Evolutionary conservation across 75 land plant species (phyloP), one percentile per base, ranked within the genome.

Genomic region (Picea glauca): DNA sequence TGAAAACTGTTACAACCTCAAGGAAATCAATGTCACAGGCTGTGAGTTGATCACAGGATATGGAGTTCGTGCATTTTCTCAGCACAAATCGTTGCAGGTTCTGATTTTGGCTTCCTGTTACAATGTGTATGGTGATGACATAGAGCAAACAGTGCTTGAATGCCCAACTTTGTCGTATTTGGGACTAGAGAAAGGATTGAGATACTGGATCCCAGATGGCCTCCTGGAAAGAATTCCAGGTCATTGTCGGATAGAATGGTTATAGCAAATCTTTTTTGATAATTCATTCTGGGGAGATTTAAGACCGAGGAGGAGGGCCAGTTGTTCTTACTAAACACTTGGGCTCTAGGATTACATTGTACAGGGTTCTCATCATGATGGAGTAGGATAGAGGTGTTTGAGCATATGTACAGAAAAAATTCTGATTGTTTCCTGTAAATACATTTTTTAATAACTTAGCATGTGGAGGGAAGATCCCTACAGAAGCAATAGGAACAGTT

Each of bases 1-100:
- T 23, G 62, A 81, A 32, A 74, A 63, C 31, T 83, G 84, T 40
- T 18, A 31, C 21, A 58, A 80, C 31, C 73, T 83, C 7, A 62
- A 62, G 76, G 77, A 75, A 59, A 31, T 83, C 31, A 67, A 60
- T 56, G 60, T 83, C 6, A 81, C 78, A 21, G 84, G 84, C 4
- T 83, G 84, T 81, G 83, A 80, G 38, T 46, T 81, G 26, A 83
- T 80, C 58, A 80, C 84, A 57, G 83, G 84, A 9, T 56, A 75
- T 32, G 84, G 84, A 13, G 75, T 81, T 33, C 84, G 78, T 18
- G 33, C 66, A 0, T 83, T 83, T 43, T 74, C 83, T 20, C 59
- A 63, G 31, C 84, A 83, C 58, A 80, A 74, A 15, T 58, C 77
- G 6, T 60, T 83, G 67, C 83, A 80, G 65, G 83, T 70, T 13